A percentile compares a stretch with the other conserved stretches of the same genome.
Conservation (phyloP, 139 green algal species). For the Chlamydomonas sp. region DNA sequence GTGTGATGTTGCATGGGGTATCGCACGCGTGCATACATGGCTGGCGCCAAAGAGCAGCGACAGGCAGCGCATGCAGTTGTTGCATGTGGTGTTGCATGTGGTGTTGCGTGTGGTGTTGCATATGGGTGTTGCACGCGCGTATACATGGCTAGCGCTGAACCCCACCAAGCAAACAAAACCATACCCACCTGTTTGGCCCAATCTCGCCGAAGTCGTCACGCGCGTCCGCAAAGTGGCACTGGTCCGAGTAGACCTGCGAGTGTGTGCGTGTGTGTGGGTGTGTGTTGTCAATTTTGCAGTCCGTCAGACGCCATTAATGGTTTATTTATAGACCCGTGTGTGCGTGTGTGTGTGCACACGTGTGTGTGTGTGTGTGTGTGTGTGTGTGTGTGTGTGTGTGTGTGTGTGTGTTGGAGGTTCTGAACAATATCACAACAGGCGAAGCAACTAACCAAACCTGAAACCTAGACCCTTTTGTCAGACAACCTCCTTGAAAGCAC, state of each 20-base stretch:
- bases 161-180: too few species aligned
- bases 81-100: not conserved
- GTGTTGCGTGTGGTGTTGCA: not conserved
- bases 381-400: not conserved
- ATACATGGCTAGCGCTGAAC: not conserved
- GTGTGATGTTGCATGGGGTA: not conserved
- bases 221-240: constrained; percentile 9
- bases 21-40: too few species aligned
- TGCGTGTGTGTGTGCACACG: not conserved
- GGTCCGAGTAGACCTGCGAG: constrained; percentile 14
- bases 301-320: too few species aligned
- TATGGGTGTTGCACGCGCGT: not conserved
- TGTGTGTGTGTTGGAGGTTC: too few species aligned
- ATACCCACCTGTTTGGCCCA: too few species aligned
- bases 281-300: too few species aligned
- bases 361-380: constrained; percentile 1
- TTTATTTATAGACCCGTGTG: too few species aligned
- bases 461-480: too few species aligned
- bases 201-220: constrained; percentile 6
- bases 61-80: not conserved
- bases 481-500: too few species aligned
- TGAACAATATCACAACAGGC: too few species aligned
- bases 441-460: too few species aligned
- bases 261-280: not conserved
- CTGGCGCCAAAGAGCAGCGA: too few species aligned